Base-by-base conservation (phyloP, 768 basidiomycete genomes). In the Agaricus sinodeliciosus region DNA sequence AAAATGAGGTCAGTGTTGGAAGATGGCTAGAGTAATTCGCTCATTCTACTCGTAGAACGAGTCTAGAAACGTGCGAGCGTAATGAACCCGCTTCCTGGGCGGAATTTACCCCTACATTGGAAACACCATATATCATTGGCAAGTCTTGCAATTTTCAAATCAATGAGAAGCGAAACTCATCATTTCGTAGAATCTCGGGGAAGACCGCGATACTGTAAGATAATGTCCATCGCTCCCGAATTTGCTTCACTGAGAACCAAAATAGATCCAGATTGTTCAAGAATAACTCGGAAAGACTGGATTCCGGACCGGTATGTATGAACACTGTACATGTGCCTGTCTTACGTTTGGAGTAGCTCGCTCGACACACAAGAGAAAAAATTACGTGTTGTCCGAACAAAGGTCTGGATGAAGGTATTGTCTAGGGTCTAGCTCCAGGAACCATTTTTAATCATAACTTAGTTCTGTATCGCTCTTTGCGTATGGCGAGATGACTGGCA, bases 401-500 rank as follows among this genome's bases (percentile, higher is more conserved):
- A 55, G 13, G 48, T 59, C 49, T 65, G 66, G 63, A 63, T 61
- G 58, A 35, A 57, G 57, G 63, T 66, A 35, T 25, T 50, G 16
- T 27, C 11, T n/a, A 27, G 15, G 36, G 36, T 43, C 26, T n/a
- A 2, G 16, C 31, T 15, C 11, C 9, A 15, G 22, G 16, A 4
- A 16, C 8, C 13, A 12, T 15, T 42, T 8, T 22, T 49, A 49
- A 4, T 31, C 9, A 26, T n/a, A 2, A 28, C 37, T 11, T 44
- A 67, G 66, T 61, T 67, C 35, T 65, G 62, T 48, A 49, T 57
- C 19, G 43, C 52, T 15, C 43, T 68, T 27, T 50, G 55, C 49
- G 57, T 54, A 22, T 66, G 66, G 67, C 57, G 56, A 42, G 39
- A 47, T 2, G 8, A 15, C 5, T 58, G 58, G 28, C 34, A 60